Evolutionary conservation across 139 green algal species (phyloP).

Genomic region (Tetradesmus obliquus): DNA sequence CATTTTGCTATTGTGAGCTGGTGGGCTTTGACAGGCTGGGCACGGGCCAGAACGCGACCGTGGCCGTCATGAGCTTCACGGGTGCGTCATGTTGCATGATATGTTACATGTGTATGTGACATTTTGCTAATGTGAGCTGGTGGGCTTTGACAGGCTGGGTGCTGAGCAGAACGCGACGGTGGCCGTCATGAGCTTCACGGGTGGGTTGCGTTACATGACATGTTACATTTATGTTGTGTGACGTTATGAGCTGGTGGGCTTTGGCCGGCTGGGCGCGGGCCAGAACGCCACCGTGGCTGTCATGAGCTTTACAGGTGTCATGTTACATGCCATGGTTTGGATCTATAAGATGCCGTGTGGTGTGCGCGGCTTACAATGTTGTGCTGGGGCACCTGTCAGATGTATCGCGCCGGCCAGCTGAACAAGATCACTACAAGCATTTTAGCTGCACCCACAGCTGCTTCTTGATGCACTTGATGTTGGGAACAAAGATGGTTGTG

Average conservation of each 20-base stretch:
- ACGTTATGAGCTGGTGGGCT: conserved; percentile 92
- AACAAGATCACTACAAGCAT: no score
- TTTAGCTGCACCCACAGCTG: no score
- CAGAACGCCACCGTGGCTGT: conserved; percentile 99
- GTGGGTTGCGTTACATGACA: conserved; percentile 45
- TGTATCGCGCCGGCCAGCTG: no score
- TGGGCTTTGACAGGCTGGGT: conserved; percentile 93
- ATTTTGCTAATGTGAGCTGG: conserved; percentile 83
- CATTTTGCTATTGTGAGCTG: conserved; percentile 82
- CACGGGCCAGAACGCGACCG: conserved; percentile 97
- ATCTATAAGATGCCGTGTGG: no score
- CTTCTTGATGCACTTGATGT: no score
- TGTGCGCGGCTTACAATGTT: no score
- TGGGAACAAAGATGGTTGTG: no score
- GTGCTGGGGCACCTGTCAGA: no score
- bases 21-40: conserved; percentile 94
- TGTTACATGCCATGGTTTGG: no score
- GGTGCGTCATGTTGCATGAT: conserved; percentile 54
- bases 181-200: conserved; percentile 97
- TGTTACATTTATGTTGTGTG: conserved; percentile 65
- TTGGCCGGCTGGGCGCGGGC: conserved; percentile 95
- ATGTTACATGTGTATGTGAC: background rate
- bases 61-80: conserved; percentile 98
- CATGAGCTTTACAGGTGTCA: conserved; percentile 91
- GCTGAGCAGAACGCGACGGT: conserved; percentile 98